Conservation (phyloP, 2,329 filamentous ascomycete genomes). For the Nigrospora sphaerica region DNA sequence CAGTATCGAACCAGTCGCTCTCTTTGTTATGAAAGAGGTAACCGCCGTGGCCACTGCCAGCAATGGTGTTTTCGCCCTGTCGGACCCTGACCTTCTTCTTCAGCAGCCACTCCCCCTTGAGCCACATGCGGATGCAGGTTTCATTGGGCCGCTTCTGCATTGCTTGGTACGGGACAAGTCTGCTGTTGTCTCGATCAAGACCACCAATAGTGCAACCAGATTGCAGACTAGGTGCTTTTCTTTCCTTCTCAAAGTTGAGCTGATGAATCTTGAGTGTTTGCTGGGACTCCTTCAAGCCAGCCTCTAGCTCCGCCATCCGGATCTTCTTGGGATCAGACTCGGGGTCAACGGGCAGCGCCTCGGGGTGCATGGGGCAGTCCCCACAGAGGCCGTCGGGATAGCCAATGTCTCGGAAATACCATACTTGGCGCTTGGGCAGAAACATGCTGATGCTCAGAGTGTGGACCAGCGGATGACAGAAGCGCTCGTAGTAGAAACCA, state of each 20-base stretch:
- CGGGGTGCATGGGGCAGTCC: constrained; percentile 24
- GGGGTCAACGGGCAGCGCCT: constrained; percentile 8
- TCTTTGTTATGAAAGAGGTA: constrained; percentile 24
- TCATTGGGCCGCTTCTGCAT: constrained; percentile 37
- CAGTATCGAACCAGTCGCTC: not conserved
- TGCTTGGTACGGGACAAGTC: constrained; percentile 36
- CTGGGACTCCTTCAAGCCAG: constrained; percentile 8
- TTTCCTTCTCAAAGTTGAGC: constrained; percentile 28
- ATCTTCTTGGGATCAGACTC: constrained; percentile 5
- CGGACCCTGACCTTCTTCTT: constrained; percentile 33
- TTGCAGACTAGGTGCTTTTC: constrained; percentile 17
- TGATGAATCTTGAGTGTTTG: constrained; percentile 16
- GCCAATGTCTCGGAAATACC: constrained; percentile 41
- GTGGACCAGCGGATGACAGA: constrained; percentile 42
- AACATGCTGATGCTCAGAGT: constrained; percentile 49
- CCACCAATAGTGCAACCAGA: constrained; percentile 36
- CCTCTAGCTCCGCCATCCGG: constrained; percentile 1
- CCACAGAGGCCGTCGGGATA: constrained; percentile 37
- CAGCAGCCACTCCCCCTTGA: constrained; percentile 33
- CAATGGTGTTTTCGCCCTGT: constrained; percentile 29
- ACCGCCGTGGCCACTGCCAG: constrained; percentile 35
- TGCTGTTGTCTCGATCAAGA: constrained; percentile 38
- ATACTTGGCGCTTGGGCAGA: constrained; percentile 39
- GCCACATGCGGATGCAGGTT: constrained; percentile 37
- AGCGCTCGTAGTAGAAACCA: constrained; percentile 39